Percentiles rank a stretch among this genome's conserved stretches.
phyloP scores from a whole-genome alignment of 306 rosid species.

The Glycine latifolia region DNA sequence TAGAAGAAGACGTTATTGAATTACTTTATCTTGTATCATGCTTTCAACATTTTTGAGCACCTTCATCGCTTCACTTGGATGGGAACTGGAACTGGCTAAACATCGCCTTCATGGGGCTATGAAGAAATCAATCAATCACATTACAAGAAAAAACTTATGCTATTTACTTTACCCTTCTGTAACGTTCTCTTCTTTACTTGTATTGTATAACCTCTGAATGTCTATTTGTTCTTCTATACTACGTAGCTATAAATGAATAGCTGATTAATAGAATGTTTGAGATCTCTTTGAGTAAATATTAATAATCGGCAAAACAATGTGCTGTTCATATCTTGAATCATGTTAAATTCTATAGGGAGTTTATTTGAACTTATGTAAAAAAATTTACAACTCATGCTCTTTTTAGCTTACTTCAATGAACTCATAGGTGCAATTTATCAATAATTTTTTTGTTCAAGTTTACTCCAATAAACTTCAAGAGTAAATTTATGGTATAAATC shows the following conservation, averaged over 20 bases:
- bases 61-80: neutral
- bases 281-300: neutral
- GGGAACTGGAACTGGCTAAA: neutral
- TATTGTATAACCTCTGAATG: neutral
- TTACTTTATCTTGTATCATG: neutral
- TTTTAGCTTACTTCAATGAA: too few species aligned
- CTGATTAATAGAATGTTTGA: too few species aligned
- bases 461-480: too few species aligned
- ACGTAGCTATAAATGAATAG: neutral
- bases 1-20: neutral
- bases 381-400: too few species aligned
- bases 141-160: neutral
- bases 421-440: too few species aligned
- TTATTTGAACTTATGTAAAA: too few species aligned
- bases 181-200: neutral
- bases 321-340: too few species aligned
- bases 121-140: conserved; percentile 13
- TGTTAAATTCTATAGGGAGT: too few species aligned
- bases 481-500: too few species aligned
- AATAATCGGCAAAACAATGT: too few species aligned
- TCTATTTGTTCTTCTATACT: conserved; percentile 3
- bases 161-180: conserved; percentile 8
- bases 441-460: too few species aligned
- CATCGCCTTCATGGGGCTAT: neutral
- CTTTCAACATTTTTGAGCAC: neutral